Conservation (phyloP, 2,329 filamentous ascomycete genomes). For the Ceratocystiopsis minuta region DNA sequence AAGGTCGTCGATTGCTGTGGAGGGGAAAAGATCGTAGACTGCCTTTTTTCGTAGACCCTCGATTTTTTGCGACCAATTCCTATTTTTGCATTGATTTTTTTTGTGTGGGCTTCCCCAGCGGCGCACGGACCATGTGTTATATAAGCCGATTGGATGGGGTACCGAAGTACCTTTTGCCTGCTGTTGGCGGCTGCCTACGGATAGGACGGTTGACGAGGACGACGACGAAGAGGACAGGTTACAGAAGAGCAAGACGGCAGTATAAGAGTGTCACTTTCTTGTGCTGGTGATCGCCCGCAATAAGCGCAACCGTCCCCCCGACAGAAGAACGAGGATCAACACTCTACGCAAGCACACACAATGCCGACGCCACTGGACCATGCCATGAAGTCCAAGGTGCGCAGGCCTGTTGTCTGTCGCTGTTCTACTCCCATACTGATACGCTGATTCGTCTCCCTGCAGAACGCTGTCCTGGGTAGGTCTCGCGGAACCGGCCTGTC, state of each 20-base stretch:
- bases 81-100: neutral
- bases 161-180: too few species aligned
- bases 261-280: too few species aligned
- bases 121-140: too few species aligned
- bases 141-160: too few species aligned
- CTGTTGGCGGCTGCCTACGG: slow-evolving; percentile 1
- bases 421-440: neutral
- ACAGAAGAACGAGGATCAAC: neutral
- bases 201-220: neutral
- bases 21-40: neutral
- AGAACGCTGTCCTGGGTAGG: slow-evolving; percentile 55
- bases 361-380: slow-evolving; percentile 56
- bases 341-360: neutral
- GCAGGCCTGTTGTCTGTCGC: neutral
- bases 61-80: neutral
- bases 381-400: slow-evolving; percentile 51
- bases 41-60: neutral
- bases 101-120: neutral
- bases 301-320: too few species aligned
- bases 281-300: too few species aligned
- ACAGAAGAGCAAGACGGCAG: neutral
- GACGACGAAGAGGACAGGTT: too few species aligned
- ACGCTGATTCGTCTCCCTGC: slow-evolving; percentile 7
- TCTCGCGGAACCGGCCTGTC: neutral
- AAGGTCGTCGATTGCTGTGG: slow-evolving; percentile 10